Conservation (phyloP, 306 rosid species). For the Pachyrhizus erosus region DNA sequence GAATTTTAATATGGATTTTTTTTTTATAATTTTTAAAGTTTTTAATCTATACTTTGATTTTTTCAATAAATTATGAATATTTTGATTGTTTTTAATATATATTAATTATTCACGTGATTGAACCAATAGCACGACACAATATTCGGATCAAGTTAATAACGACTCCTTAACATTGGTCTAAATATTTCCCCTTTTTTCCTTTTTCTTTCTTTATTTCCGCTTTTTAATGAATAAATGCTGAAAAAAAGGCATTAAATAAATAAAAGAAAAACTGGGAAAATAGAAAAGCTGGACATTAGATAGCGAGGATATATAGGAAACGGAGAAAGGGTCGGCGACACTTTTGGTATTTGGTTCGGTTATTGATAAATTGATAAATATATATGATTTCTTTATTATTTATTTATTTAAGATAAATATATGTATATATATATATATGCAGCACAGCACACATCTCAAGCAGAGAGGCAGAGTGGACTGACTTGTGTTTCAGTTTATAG, state of each 20-base stretch:
- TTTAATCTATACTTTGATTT: too few species aligned
- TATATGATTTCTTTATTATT: not conserved
- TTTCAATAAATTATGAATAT: not conserved
- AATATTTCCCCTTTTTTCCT: not conserved
- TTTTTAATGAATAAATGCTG: not conserved
- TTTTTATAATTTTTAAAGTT: not conserved
- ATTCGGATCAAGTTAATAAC: not conserved
- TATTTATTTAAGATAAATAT: not conserved
- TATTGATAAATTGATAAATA: not conserved
- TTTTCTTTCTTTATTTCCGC: not conserved
- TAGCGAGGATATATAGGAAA: constrained; percentile 17
- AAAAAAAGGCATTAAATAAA: not conserved
- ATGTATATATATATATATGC: not conserved
- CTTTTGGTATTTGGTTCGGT: not conserved
- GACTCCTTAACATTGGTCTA: not conserved
- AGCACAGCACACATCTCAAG: constrained; percentile 53
- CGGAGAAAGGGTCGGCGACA: constrained; percentile 42
- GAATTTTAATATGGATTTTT: too few species aligned
- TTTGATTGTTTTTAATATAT: not conserved
- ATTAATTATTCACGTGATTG: not conserved
- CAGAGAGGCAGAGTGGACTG: constrained; percentile 33
- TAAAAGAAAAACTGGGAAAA: not conserved
- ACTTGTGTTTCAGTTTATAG: constrained; percentile 3
- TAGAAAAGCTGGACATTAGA: not conserved
- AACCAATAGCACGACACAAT: not conserved